Percentiles rank a stretch among this genome's conserved stretches.
Evolutionary conservation across 2,329 filamentous ascomycete species (phyloP).

Genomic region (Pseudopyricularia cyperi): DNA sequence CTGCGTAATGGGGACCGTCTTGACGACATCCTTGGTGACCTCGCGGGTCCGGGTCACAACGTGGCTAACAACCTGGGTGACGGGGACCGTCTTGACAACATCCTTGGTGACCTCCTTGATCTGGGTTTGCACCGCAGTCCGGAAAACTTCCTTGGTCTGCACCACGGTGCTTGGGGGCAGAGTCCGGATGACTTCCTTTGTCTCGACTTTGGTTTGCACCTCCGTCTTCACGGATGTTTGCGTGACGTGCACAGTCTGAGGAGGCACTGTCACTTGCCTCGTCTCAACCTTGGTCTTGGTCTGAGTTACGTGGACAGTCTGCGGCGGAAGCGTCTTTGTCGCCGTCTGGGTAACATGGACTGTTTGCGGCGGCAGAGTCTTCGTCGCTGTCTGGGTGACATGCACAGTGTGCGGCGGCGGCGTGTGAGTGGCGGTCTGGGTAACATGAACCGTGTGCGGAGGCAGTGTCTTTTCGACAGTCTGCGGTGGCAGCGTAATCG

Average conservation of each 20-base stretch:
- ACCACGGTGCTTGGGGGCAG: too few species aligned
- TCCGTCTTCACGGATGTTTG: neutral
- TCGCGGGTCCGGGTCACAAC: neutral
- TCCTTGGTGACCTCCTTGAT: neutral
- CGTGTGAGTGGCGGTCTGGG: neutral
- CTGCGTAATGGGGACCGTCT: neutral
- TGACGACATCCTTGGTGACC: neutral
- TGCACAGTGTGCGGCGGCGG: neutral
- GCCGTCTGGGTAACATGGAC: neutral
- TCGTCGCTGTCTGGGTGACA: neutral
- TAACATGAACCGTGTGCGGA: neutral
- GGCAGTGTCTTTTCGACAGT: neutral
- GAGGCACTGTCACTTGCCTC: neutral
- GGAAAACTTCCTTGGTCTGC: neutral
- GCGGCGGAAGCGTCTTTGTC: neutral
- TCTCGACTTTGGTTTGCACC: too few species aligned
- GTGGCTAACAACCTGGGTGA: neutral
- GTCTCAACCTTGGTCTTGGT: neutral
- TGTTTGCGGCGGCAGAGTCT: neutral
- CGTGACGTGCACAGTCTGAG: neutral
- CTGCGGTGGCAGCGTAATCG: neutral
- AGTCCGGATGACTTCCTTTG: too few species aligned
- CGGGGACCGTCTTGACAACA: neutral
- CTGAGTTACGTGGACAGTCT: neutral
- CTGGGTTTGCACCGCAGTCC: too few species aligned